Evolutionary conservation across 208 protist species (phyloP).

Genomic region (Acanthamoeba castellanii): DNA sequence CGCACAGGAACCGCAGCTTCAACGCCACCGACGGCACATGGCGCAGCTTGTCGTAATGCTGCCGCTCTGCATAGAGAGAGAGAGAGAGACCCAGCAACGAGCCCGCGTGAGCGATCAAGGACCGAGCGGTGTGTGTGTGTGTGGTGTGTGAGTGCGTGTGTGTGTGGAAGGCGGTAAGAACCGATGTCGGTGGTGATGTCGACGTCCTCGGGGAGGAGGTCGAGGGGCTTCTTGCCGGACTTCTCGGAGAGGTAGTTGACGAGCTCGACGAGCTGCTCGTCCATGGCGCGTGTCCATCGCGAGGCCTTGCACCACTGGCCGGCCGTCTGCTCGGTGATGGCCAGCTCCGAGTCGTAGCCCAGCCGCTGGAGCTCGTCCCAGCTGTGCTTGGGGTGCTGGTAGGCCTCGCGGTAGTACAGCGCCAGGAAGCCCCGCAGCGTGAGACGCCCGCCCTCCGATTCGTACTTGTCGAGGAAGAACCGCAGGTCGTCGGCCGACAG

Average conservation of each 20-base stretch:
- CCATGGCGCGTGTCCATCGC: constrained; percentile 44
- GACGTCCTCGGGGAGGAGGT: constrained; percentile 17
- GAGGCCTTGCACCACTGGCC: constrained; percentile 35
- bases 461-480: constrained; percentile 37
- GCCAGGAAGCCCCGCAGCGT: constrained; percentile 53
- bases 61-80: background rate
- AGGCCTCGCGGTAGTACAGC: constrained; percentile 53
- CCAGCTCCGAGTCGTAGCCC: constrained; percentile 47
- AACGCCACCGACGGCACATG: background rate
- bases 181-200: background rate
- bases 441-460: constrained; percentile 21
- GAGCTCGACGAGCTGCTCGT: constrained; percentile 69
- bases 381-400: constrained; percentile 64
- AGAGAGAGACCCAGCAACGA: too few relatives aligned
- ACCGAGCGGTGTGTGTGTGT: background rate
- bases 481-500: constrained; percentile 49
- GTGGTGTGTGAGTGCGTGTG: too few relatives aligned
- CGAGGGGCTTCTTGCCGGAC: constrained; percentile 44
- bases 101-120: background rate
- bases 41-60: constrained; percentile 29
- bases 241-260: constrained; percentile 50
- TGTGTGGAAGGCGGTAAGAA: background rate
- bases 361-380: constrained; percentile 57
- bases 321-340: constrained; percentile 40
- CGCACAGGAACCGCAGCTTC: constrained; percentile 24